A percentile compares a stretch with the other conserved stretches of the same genome.
phyloP scores from a whole-genome alignment of 1,284 basidiomycete genomes.

The Cutaneotrichosporon sp. region DNA sequence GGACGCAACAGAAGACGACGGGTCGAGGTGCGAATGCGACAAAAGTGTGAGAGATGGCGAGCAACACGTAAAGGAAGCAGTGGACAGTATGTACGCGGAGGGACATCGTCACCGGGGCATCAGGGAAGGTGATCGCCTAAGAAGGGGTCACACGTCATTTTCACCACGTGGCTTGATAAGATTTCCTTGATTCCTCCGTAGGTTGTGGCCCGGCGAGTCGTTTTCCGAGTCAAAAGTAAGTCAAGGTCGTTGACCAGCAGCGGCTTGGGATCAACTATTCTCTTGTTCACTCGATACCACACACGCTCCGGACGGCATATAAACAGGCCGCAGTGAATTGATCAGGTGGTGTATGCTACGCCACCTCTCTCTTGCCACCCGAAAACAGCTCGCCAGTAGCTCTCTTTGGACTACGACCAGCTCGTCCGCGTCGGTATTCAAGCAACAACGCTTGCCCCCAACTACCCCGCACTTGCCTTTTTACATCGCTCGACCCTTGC shows the following conservation, averaged over 20 bases:
- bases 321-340: no score
- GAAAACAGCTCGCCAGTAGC: constrained; percentile 13
- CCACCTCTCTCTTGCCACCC: constrained; percentile 8
- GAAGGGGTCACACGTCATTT: no score
- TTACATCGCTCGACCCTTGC: neutral
- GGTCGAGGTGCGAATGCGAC: neutral
- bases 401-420: neutral
- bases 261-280: no score
- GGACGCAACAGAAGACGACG: neutral
- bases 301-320: no score
- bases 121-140: no score
- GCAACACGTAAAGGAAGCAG: no score
- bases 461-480: neutral
- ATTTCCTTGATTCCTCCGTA: no score
- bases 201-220: no score
- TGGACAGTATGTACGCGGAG: neutral
- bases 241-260: no score
- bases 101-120: neutral
- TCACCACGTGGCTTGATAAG: no score
- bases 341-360: constrained; percentile 19
- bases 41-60: neutral
- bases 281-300: no score
- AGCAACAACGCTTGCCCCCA: neutral
- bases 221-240: no score
- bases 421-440: neutral